phyloP scores from a whole-genome alignment of 495 filamentous ascomycete species.

The Chaetomidium leptoderma region DNA sequence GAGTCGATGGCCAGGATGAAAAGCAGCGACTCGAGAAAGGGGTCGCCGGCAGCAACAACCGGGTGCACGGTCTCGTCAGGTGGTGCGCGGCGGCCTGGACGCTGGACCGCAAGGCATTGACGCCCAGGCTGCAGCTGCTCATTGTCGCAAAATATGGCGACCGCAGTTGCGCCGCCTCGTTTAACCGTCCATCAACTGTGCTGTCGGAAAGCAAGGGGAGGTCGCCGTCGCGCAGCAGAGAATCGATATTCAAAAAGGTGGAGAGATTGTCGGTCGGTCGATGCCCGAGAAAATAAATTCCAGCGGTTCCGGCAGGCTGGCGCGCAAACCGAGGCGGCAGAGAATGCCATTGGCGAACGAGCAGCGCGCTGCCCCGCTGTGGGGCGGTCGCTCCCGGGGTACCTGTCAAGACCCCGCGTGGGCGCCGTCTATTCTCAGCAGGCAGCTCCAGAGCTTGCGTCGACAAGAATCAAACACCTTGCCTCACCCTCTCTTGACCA shows the following conservation, averaged over 20 bases:
- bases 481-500: not conserved
- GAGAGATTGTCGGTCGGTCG: not conserved
- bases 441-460: conserved; percentile 11
- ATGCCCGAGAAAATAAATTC: not conserved
- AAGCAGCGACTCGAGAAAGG: conserved; percentile 19
- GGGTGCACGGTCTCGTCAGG: conserved; percentile 17
- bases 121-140: conserved; percentile 30
- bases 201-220: not conserved
- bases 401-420: no score
- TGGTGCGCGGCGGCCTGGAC: conserved; percentile 26
- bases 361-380: not conserved
- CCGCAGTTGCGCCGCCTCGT: conserved; percentile 25
- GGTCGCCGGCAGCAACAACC: not conserved
- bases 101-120: conserved; percentile 31
- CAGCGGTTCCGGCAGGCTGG: not conserved
- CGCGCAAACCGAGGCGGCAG: not conserved
- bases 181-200: conserved; percentile 27
- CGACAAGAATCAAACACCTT: not conserved
- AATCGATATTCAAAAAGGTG: not conserved
- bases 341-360: not conserved
- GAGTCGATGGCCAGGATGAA: conserved; percentile 12
- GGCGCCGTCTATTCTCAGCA: no score
- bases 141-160: conserved; percentile 27
- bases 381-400: not conserved
- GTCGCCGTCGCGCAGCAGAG: not conserved